Evolutionary conservation across 768 basidiomycete genomes (phyloP).

Genomic region (Lactarius sanguifluus): DNA sequence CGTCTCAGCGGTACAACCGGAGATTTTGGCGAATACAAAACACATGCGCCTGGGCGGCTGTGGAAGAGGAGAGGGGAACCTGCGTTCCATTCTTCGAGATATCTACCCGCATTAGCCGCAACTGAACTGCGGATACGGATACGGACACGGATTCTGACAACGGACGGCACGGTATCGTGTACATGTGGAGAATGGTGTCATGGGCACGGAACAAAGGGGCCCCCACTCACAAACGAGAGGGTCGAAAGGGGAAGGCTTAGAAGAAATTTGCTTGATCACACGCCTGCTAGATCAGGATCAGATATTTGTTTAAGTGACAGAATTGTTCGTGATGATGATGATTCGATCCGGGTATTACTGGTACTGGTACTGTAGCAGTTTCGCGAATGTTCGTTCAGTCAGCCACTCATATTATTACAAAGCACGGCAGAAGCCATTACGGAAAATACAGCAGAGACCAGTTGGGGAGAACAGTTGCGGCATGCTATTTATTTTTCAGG

Average conservation of each 20-base stretch:
- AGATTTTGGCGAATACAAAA: slow-evolving; percentile 5
- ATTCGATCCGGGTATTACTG: slow-evolving; percentile 13
- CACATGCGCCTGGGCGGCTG: slow-evolving; percentile 4
- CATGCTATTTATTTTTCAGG: slow-evolving; percentile 6
- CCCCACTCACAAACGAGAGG: slow-evolving; percentile 10
- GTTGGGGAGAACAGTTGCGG: slow-evolving; percentile 8
- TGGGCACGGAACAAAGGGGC: slow-evolving; percentile 10
- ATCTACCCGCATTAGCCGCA: slow-evolving; percentile 7
- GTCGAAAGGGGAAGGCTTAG: slow-evolving; percentile 23
- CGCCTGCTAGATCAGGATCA: neutral
- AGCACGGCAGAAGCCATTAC: slow-evolving; percentile 14
- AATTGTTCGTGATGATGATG: slow-evolving; percentile 8
- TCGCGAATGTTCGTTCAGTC: slow-evolving; percentile 14
- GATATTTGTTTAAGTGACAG: slow-evolving; percentile 12
- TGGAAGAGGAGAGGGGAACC: slow-evolving; percentile 1
- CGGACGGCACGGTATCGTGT: neutral
- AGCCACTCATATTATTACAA: slow-evolving; percentile 5
- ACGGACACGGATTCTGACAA: slow-evolving; percentile 7
- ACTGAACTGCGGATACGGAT: slow-evolving; percentile 20
- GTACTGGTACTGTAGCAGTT: neutral
- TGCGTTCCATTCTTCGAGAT: slow-evolving; percentile 7
- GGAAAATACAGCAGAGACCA: slow-evolving; percentile 15
- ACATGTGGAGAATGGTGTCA: neutral
- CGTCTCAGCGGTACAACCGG: slow-evolving; percentile 1
- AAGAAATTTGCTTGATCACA: slow-evolving; percentile 23